These are phyloP conservation scores for Neostapfia colusana DNA, from an alignment of 176 grass and related monocot genomes.

Conservation along the genomic window DNA sequence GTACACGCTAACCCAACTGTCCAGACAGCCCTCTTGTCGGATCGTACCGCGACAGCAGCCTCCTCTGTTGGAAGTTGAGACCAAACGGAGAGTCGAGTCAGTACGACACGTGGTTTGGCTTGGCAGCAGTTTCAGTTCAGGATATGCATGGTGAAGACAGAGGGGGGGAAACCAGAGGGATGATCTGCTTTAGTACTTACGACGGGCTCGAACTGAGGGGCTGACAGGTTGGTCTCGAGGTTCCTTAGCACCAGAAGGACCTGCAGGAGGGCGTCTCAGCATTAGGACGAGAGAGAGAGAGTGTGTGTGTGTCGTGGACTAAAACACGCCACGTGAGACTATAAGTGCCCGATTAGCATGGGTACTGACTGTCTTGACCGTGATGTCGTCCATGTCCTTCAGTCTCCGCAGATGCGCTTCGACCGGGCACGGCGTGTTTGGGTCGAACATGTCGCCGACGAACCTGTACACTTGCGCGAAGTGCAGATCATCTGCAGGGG, in stretches of 20 bases:
- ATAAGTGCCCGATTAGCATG: not conserved
- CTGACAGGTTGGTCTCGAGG: conserved; percentile 58
- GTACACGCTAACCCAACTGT: conserved; percentile 23
- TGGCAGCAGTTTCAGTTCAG: not conserved
- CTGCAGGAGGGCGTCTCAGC: conserved; percentile 31
- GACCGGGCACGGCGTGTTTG: conserved; percentile 32
- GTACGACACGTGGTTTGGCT: not conserved
- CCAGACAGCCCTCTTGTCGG: conserved; percentile 43
- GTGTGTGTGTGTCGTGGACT: not conserved
- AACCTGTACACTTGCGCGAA: conserved; percentile 72
- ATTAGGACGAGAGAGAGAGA: not conserved
- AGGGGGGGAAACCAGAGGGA: not conserved
- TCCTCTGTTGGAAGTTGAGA: conserved; percentile 44
- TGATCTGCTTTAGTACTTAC: conserved; percentile 61
- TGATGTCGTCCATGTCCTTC: conserved; percentile 53
- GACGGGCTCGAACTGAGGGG: conserved; percentile 51
- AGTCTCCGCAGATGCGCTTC: conserved; percentile 54
- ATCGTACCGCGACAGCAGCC: conserved; percentile 67
- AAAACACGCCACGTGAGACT: not conserved
- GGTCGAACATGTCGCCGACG: conserved; percentile 90
- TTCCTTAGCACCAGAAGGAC: conserved; percentile 71
- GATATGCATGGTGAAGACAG: not conserved
- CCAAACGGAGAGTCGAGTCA: not conserved
- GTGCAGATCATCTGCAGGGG: conserved; percentile 51
- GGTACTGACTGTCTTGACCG: conserved; percentile 50